Evolutionary conservation across 805 yeast genomes (phyloP).

Genomic region (Kregervanrija pseudodelftensis): DNA sequence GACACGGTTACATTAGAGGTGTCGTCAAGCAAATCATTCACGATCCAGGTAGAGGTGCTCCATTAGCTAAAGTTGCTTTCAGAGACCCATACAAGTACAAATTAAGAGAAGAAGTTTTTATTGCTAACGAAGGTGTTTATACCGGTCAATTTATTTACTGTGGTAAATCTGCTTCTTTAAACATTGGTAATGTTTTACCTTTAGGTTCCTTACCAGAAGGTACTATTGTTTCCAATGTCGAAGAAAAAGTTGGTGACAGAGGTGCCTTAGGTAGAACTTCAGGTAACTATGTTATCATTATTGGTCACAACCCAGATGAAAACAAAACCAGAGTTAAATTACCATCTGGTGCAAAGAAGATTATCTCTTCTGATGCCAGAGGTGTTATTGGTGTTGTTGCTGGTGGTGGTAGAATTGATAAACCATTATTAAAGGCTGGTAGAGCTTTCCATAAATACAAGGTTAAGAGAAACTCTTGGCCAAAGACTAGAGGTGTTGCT

Average conservation of each 20-base stretch:
- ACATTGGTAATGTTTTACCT: constrained; percentile 94
- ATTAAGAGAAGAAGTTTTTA: constrained; percentile 94
- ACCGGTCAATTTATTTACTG: constrained; percentile 98
- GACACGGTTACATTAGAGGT: constrained; percentile 99
- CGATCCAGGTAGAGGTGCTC: constrained; percentile 99
- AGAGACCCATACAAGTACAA: constrained; percentile 98
- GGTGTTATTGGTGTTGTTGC: constrained; percentile 99
- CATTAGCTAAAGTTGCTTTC: constrained; percentile 96
- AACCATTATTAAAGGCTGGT: constrained; percentile 99
- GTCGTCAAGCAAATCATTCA: constrained; percentile 96
- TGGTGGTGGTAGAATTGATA: constrained; percentile 99
- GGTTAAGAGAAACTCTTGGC: constrained; percentile 99
- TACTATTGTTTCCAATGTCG: constrained; percentile 58
- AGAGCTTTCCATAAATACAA: constrained; percentile 99
- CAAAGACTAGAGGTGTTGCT: constrained; percentile 99
- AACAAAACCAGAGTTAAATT: constrained; percentile 98
- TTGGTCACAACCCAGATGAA: constrained; percentile 98
- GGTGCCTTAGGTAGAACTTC: constrained; percentile 99
- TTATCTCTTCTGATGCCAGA: constrained; percentile 90
- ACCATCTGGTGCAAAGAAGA: constrained; percentile 98
- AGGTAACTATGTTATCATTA: constrained; percentile 97
- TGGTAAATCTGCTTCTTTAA: constrained; percentile 96
- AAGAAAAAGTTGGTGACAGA: constrained; percentile 69
- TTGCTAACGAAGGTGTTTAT: constrained; percentile 98
- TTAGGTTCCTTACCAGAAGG: constrained; percentile 97